Evolutionary conservation across 495 filamentous ascomycete species (phyloP), one percentile per base, ranked within the genome.

Genomic region (Penicillium riverlandense): DNA sequence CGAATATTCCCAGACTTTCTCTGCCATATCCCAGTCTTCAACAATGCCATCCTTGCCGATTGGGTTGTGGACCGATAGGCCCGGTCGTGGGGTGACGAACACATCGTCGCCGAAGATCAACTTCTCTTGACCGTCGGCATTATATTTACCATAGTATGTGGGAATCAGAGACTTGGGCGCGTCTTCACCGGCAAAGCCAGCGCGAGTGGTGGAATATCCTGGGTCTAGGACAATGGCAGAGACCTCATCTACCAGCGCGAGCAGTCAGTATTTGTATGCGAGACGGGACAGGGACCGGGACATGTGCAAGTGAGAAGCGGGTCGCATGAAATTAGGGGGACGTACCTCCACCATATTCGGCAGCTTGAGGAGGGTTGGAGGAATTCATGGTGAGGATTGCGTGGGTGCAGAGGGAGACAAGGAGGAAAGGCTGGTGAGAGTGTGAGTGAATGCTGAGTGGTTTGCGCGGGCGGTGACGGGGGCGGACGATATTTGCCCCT

Each of bases 101-200:
- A 83, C 72, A 60, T 95, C 85, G 52, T 98, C 92, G 56, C 92
- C 92, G 47, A 86, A 96, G 43, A 91, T 66, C 10, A 72, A 54
- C 49, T 85, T 76, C 43, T 77, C 74, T 45, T 76, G 69, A 3
- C 65, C 65, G n/a, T 80, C 72, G 38, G 66, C 72, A 30, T 61
- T 59, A 46, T 82, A 71, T 36, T 79, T 70, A 49, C 81, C 86
- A 62, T 95, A 97, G 68, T 85, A 85, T 28, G 88, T 89, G 12
- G 91, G 89, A 35, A 94, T 74, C 39, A 97, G 78, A 11, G 88
- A 88, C 74, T 97, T 98, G 44, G 92, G 92, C 4, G 86, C 81
- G 68, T 98, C 92, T 83, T 98, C 92, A 54, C 94, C 92, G 4
- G 92, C 92, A 61, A 96, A 97, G 49, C 92, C 92, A 44, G 90